These are phyloP conservation scores for Magnusiomyces suaveolens DNA, from an alignment of 1,139 yeast species.

Conservation along the genomic window DNA sequence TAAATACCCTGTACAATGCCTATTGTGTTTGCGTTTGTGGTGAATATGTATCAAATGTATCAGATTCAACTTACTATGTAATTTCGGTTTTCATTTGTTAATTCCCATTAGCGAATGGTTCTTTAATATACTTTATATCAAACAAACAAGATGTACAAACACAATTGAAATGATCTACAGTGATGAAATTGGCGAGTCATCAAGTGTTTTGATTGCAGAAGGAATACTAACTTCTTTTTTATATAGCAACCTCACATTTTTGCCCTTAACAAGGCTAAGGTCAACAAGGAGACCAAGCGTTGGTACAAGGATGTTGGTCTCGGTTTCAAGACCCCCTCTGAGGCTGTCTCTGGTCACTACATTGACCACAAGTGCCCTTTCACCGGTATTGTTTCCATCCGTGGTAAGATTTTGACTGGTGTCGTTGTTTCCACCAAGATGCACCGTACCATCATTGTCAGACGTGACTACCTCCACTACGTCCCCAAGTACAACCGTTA, in stretches of 20 bases:
- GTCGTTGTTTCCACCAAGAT: slow-evolving; percentile 99
- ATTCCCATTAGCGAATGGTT: too few species aligned
- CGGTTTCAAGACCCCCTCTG: slow-evolving; percentile 99
- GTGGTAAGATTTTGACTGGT: slow-evolving; percentile 95
- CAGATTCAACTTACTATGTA: too few species aligned
- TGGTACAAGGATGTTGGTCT: slow-evolving; percentile 99
- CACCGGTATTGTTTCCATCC: slow-evolving; percentile 92
- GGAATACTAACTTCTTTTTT: slow-evolving; percentile 6
- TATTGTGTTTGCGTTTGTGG: too few species aligned
- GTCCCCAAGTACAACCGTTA: slow-evolving; percentile 99
- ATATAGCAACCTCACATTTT: slow-evolving; percentile 98
- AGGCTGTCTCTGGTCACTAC: slow-evolving; percentile 98
- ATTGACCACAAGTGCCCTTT: slow-evolving; percentile 99
- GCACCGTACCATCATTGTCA: slow-evolving; percentile 99
- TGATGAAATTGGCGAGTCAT: too few species aligned
- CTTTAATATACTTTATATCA: too few species aligned
- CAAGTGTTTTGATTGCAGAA: too few species aligned
- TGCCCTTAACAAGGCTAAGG: slow-evolving; percentile 99
- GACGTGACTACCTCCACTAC: slow-evolving; percentile 99
- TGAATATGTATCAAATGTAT: too few species aligned
- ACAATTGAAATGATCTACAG: too few species aligned
- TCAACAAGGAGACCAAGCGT: slow-evolving; percentile 98
- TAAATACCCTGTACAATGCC: too few species aligned
- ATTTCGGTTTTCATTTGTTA: too few species aligned
- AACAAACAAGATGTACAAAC: too few species aligned